A percentile compares a stretch with the other conserved stretches of the same genome.
These are phyloP conservation scores for Fusarium decemcellulare DNA, from an alignment of 2,329 filamentous ascomycete genomes.

Conservation along the genomic window DNA sequence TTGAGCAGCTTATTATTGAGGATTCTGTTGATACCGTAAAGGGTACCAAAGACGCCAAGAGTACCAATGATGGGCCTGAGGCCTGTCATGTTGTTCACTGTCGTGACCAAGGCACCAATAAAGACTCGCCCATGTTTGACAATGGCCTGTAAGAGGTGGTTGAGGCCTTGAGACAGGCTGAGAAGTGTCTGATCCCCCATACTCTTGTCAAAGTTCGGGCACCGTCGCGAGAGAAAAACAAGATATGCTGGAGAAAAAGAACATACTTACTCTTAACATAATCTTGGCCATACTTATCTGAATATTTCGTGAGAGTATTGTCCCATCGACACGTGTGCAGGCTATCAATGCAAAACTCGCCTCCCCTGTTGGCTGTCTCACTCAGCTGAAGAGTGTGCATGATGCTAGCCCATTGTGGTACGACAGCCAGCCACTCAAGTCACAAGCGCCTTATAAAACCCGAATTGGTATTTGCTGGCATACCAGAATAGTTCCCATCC, in stretches of 20 bases:
- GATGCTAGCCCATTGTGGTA: neutral
- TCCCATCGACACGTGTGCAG: neutral
- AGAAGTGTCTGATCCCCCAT: neutral
- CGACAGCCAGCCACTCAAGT: slow-evolving; percentile 2
- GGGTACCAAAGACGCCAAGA: neutral
- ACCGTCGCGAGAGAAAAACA: neutral
- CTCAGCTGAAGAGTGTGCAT: neutral
- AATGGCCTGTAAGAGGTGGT: neutral
- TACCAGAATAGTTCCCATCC: neutral
- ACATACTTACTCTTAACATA: no score
- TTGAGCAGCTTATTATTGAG: neutral
- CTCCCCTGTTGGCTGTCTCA: neutral
- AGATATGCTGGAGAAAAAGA: neutral
- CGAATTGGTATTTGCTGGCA: neutral
- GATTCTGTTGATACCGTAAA: neutral
- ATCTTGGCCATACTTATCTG: no score
- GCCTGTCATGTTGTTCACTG: neutral
- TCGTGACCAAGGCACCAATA: no score
- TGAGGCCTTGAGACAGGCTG: neutral
- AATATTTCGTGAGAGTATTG: no score
- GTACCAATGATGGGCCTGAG: neutral
- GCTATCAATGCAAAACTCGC: no score
- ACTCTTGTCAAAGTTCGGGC: neutral
- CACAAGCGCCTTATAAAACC: neutral
- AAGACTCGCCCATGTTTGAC: neutral